Evolutionary conservation across 208 protist species (phyloP).

Genomic region (Herpetomonas samuelpessoai): DNA sequence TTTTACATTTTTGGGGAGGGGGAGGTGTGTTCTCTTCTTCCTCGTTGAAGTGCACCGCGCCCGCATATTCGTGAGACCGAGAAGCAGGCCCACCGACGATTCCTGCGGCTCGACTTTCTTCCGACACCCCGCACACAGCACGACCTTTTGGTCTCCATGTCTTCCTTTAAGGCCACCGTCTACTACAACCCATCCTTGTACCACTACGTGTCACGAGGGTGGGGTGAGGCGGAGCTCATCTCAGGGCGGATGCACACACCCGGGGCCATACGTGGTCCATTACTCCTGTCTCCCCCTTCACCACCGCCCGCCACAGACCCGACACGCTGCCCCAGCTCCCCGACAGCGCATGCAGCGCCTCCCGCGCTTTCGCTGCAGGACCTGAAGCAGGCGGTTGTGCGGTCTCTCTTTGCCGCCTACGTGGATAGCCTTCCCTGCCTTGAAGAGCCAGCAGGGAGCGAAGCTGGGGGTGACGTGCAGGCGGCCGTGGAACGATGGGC

Average conservation of each 20-base stretch:
- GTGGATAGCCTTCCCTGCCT: background rate
- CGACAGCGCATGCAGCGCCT: slow-evolving; percentile 11
- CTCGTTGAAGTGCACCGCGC: background rate
- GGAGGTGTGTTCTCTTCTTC: too few relatives aligned
- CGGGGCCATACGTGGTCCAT: slow-evolving; percentile 1
- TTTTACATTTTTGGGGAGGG: too few relatives aligned
- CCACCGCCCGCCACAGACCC: background rate
- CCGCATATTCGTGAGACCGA: background rate
- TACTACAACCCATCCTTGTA: slow-evolving; percentile 20
- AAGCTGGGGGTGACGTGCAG: background rate
- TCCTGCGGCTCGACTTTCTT: background rate
- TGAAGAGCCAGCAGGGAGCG: background rate
- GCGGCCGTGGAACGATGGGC: background rate
- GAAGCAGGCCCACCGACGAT: background rate
- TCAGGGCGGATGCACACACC: slow-evolving; percentile 12
- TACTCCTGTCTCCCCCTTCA: background rate
- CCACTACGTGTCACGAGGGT: slow-evolving; percentile 14
- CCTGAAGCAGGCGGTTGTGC: background rate
- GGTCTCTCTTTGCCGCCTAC: background rate
- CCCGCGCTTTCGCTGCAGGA: background rate
- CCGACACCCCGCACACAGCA: slow-evolving; percentile 3
- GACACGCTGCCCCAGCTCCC: slow-evolving; percentile 1
- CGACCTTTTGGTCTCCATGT: slow-evolving; percentile 6
- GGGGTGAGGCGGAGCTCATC: slow-evolving; percentile 11
- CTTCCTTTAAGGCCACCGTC: background rate